phyloP scores from a whole-genome alignment of 192 early-diverging fungal species.

The Coemansia pectinata region DNA sequence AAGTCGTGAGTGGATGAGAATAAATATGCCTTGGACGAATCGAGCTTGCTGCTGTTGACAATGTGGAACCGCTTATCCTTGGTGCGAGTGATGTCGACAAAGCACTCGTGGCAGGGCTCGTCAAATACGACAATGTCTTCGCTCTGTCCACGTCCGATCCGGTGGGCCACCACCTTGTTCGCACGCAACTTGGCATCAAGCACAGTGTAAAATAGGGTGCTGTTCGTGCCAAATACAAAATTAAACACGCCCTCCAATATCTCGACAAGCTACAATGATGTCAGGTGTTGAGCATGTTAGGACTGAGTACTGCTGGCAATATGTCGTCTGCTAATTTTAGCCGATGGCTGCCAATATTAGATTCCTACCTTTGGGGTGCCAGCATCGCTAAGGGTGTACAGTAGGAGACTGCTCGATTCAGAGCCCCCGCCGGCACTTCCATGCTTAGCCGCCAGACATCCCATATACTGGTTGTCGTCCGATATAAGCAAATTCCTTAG shows the following conservation, averaged over 20 bases:
- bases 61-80: slow-evolving; percentile 70
- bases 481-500: slow-evolving; percentile 45
- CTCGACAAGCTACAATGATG: slow-evolving; percentile 30
- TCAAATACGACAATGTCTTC: slow-evolving; percentile 56
- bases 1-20: slow-evolving; percentile 46
- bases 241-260: slow-evolving; percentile 58
- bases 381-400: slow-evolving; percentile 15
- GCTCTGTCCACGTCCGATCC: slow-evolving; percentile 16
- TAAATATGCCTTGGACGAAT: slow-evolving; percentile 67
- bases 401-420: slow-evolving; percentile 33
- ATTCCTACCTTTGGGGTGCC: slow-evolving; percentile 25
- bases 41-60: slow-evolving; percentile 70
- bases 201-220: slow-evolving; percentile 68
- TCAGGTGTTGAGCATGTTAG: not conserved
- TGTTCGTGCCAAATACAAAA: slow-evolving; percentile 64
- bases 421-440: slow-evolving; percentile 4
- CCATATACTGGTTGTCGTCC: slow-evolving; percentile 32
- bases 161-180: slow-evolving; percentile 53
- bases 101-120: slow-evolving; percentile 64
- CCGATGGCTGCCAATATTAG: not conserved
- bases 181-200: slow-evolving; percentile 69
- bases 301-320: not conserved
- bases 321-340: not conserved
- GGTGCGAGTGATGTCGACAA: slow-evolving; percentile 75
- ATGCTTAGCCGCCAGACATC: slow-evolving; percentile 22